Evolutionary conservation across 352 stramenopile species (phyloP), one percentile per base, ranked within the genome.

Genomic region (Globisporangium viniferum): DNA sequence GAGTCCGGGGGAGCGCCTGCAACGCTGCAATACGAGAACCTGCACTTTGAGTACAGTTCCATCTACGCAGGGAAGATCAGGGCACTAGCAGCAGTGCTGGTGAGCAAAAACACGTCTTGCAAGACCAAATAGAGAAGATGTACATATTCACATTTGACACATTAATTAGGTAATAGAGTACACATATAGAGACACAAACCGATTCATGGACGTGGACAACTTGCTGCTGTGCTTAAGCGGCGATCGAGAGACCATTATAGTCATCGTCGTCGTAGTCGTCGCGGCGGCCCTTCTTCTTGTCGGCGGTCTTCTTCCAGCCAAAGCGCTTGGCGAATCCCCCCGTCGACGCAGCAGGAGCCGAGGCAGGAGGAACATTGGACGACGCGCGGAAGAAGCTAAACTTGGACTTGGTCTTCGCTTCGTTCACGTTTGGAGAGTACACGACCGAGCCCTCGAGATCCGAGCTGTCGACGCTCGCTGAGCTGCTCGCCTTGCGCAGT

Each of bases 281-380:
- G 33, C 46, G 12, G 53, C 48, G 62, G 1, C 51, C 62, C 55
- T 27, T 65, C 31, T 58, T 59, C 48, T 70, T 70, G 31, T 70
- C 48, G 14, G 56, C 48, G n/a, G 57, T 57, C 54, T 72, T 72
- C 61, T 72, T 72, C 67, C 67, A 72, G 24, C 61, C 67, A 27
- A 72, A 72, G 10, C 67, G 67, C 61, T 72, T 72, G 18, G 67
- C 61, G 22, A 72, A 65, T 29, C 27, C 58, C 15, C 27, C 58
- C 15, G 44, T 33, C 27, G 67, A 41, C 9, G 60, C 22, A 41
- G 67, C 58, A 12, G 39, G 51, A 41, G 61, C 31, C 18, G 61
- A 44, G 3, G 67, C 61, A 24, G 41, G 44, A 51, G 44, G 44
- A 22, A 51, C 44, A 20, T 51, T 24, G 9, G 67, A 14, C 15